A percentile compares a stretch with the other conserved stretches of the same genome.
Conservation (phyloP, 176 grass and related monocot genomes). For the Ensete ventricosum region DNA sequence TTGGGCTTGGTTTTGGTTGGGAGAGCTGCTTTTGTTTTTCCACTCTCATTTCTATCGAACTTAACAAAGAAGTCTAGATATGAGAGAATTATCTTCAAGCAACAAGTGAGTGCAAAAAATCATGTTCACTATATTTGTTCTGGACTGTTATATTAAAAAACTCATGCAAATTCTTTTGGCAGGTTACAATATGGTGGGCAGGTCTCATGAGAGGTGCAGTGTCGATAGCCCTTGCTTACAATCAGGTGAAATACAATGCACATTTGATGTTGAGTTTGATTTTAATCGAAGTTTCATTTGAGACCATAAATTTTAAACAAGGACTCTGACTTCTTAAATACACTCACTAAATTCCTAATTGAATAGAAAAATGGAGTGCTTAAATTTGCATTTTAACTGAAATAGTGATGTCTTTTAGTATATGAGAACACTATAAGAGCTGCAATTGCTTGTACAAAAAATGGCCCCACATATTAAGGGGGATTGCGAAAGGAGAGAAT, state of each 20-base stretch:
- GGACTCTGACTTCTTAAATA: no score
- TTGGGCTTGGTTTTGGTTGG: constrained; percentile 80
- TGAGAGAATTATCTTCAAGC: constrained; percentile 71
- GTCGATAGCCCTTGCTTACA: constrained; percentile 96
- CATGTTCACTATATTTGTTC: constrained; percentile 1
- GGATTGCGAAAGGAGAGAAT: no score
- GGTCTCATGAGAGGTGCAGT: constrained; percentile 99
- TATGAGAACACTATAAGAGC: no score
- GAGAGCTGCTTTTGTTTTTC: constrained; percentile 98
- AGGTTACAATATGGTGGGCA: constrained; percentile 97
- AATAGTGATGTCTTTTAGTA: no score
- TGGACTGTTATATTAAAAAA: constrained; percentile 9
- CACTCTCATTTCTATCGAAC: constrained; percentile 89
- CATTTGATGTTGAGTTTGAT: neutral
- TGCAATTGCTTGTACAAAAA: no score
- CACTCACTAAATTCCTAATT: no score
- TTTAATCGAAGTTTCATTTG: no score
- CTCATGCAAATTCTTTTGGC: constrained; percentile 11
- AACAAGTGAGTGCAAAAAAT: constrained; percentile 48
- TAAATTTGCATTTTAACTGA: no score
- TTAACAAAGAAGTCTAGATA: constrained; percentile 57
- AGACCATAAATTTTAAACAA: no score
- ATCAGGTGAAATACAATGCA: constrained; percentile 44
- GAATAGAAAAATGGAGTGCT: no score
- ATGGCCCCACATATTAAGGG: no score